A percentile compares a stretch with the other conserved stretches of the same genome.
Evolutionary conservation across 331 rosid species (phyloP).

Genomic region (Cydonia oblonga): DNA sequence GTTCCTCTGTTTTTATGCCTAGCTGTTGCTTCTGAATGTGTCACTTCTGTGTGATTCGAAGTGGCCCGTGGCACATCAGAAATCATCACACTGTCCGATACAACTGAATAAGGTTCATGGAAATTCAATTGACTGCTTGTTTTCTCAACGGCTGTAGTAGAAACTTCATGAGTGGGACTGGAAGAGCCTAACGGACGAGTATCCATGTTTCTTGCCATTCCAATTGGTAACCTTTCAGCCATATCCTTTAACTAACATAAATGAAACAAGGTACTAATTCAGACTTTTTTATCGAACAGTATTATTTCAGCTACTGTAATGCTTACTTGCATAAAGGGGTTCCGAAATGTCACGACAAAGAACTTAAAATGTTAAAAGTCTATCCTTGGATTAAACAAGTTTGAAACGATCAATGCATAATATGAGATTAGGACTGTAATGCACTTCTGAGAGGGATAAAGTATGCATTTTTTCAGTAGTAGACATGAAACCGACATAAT

Average conservation of each 20-base stretch:
- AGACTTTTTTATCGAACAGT: background rate
- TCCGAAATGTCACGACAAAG: background rate
- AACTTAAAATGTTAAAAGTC: background rate
- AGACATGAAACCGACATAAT: background rate
- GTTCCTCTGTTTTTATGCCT: slow-evolving; percentile 16
- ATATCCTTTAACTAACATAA: slow-evolving; percentile 24
- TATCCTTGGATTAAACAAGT: background rate
- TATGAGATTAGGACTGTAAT: background rate
- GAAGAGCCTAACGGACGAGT: slow-evolving; percentile 3
- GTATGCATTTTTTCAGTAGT: background rate
- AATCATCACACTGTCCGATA: background rate
- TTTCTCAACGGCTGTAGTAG: slow-evolving; percentile 6
- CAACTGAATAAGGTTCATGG: slow-evolving; percentile 16
- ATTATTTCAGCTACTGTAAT: background rate
- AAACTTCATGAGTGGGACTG: slow-evolving; percentile 14
- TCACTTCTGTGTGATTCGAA: slow-evolving; percentile 6
- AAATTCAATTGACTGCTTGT: slow-evolving; percentile 2
- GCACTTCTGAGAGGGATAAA: background rate
- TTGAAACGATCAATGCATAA: background rate
- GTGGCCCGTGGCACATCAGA: background rate
- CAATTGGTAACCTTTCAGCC: slow-evolving; percentile 33
- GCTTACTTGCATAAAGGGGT: background rate
- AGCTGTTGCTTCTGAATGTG: slow-evolving; percentile 9
- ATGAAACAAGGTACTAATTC: background rate
- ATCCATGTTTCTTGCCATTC: slow-evolving; percentile 11